Base-by-base conservation (phyloP, 805 yeast species). In the Kluyveromyces lactis region DNA sequence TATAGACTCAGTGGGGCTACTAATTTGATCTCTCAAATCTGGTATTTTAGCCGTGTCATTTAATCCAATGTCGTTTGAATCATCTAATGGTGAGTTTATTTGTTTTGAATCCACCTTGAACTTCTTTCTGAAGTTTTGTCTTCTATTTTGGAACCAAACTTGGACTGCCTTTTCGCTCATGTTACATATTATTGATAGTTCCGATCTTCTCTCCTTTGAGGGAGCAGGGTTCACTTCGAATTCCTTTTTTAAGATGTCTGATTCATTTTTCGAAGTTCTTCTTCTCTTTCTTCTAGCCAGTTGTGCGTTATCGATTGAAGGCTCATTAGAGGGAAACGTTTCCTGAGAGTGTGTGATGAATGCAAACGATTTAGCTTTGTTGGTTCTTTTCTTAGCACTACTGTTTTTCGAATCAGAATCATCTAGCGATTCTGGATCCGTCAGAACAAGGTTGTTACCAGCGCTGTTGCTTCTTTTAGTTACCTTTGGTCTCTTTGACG, bases 161-260 rank as follows among this genome's bases (percentile, higher is more conserved):
- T 92, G 98, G 26, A 92, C 95, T 2, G 97, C 95, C 60, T 89
- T 86, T 61, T 89, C 97, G n/a, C 90, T 77, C 97, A 92, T 92
- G 49, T 79, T 79, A 30, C 92, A 94, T 47, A 69, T 75, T 23
- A 66, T 61, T 4, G 97, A 95, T 48, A 92, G 84, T 47, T 80
- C 83, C 32, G 75, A 69, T 50, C 97, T 76, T 55, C 81, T 72
- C 33, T 71, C 64, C 58, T 80, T 81, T 56, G 82, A 81, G 33
- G 98, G 98, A 36, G 95, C 86, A 32, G 78, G 68, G 43, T 95
- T 87, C 36, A 66, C 56, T 36, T 71, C 71, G 54, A 90, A 92
- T 64, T 87, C 95, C 27, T 70, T 63, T 61, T 87, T 92, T 43
- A 92, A 72, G 39, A 92, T 77, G 18, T 81, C 70, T 47, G 90